Percentiles rank a stretch among this genome's conserved stretches.
These are phyloP conservation scores for Arctium lappa DNA, from an alignment of 129 eudicot species.

Conservation along the genomic window DNA sequence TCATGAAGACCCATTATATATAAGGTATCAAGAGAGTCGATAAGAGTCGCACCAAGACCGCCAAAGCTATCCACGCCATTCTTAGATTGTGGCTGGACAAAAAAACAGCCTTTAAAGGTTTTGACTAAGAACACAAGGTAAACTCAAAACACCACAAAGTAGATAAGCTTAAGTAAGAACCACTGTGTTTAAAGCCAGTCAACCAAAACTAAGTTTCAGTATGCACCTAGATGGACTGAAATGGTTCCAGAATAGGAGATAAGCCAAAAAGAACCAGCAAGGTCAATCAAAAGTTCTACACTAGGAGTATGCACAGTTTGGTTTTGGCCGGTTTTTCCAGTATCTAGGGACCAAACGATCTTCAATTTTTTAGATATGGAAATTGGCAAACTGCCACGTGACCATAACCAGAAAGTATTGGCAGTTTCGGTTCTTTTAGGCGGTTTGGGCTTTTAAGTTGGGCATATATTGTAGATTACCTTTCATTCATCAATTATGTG, in stretches of 20 bases:
- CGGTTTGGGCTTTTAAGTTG: no score
- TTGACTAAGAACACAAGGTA: neutral
- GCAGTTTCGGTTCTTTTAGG: no score
- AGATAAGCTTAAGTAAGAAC: neutral
- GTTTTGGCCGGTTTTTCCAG: no score
- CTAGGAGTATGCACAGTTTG: neutral
- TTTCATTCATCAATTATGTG: no score
- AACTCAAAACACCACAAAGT: neutral
- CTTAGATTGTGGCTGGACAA: constrained; percentile 81
- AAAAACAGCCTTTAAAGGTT: constrained; percentile 17
- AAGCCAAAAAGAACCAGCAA: neutral
- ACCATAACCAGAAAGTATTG: no score
- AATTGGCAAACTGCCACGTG: no score
- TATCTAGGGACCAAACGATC: no score
- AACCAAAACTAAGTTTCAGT: neutral
- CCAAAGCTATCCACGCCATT: constrained; percentile 94
- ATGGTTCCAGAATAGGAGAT: neutral
- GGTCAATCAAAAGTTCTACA: neutral
- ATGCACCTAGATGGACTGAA: neutral
- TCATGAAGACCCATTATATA: constrained; percentile 93
- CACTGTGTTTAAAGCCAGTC: neutral
- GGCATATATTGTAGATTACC: no score
- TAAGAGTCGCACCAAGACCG: constrained; percentile 92
- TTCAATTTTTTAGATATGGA: no score
- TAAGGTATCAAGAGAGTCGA: constrained; percentile 84